Conservation (phyloP, 2,329 filamentous ascomycete genomes). For the Colletotrichum lupini region DNA sequence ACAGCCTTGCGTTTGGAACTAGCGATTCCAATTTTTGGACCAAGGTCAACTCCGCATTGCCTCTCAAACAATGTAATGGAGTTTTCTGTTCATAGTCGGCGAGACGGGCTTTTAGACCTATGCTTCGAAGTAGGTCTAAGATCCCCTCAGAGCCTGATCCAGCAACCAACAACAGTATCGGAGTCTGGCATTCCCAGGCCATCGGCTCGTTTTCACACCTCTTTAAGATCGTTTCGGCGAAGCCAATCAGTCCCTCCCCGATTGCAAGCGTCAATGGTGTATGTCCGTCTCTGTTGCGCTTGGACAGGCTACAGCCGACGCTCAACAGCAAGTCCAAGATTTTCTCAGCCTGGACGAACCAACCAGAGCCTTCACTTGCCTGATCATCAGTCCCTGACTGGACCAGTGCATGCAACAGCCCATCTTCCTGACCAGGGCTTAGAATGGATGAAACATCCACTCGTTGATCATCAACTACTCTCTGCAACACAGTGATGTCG, state of each 20-base stretch:
- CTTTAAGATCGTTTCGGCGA: accelerated
- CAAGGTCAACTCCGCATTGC: too few relatives aligned
- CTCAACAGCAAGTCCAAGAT: background rate
- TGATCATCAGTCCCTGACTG: accelerated
- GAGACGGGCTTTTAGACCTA: too few relatives aligned
- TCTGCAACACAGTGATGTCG: background rate
- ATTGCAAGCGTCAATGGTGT: background rate
- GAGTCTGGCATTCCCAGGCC: too few relatives aligned
- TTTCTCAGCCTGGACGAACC: background rate
- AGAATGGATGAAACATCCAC: background rate
- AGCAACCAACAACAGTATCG: too few relatives aligned
- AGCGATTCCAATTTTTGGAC: too few relatives aligned
- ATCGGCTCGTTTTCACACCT: too few relatives aligned
- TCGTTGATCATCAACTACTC: background rate
- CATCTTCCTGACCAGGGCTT: background rate
- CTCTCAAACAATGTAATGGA: too few relatives aligned
- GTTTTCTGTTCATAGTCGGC: too few relatives aligned
- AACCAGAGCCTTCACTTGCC: accelerated
- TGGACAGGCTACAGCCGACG: background rate
- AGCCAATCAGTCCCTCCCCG: accelerated
- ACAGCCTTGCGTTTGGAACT: too few relatives aligned
- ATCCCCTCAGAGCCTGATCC: too few relatives aligned
- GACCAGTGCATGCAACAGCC: accelerated
- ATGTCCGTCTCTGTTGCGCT: background rate
- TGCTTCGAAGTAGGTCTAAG: too few relatives aligned